Base-by-base conservation (phyloP, 768 basidiomycete species). In the Lanmaoa pseudosensibilis region DNA sequence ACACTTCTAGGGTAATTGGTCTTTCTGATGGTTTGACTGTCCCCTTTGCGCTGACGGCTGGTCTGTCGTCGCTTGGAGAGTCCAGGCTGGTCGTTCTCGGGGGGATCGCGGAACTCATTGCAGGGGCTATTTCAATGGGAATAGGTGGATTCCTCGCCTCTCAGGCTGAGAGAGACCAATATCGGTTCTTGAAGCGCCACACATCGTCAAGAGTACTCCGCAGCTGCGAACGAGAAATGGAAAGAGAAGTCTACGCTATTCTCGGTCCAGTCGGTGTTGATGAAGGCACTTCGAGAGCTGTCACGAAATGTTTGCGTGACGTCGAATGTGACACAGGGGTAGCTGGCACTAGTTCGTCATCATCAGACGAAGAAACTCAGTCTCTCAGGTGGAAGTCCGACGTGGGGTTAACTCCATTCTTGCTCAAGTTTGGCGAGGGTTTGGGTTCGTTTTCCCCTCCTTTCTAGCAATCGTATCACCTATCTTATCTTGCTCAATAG, bases 121-220 rank as follows among this genome's bases (percentile, higher is more conserved):
- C 95, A 2, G 97, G 97, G 7, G 92, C 95, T 13, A 91, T 98
- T 45, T 94, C 91, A 2, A 99, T 99, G 96, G 97, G 97, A 58
- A 90, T 99, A 39, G 97, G 97, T 51, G 96, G 96, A 19, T 98
- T 96, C 81, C 87, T 99, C 47, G 94, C 94, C 3, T 94, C 95
- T 1, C 92, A 99, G 73, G 89, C 96, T 32, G 97, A 99, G 73
- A 87, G 94, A 45, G 96, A 98, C 70, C 90, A 97, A 73, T 95
- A 88, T 70, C 89, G 86, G 45, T 97, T 90, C 74, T 83, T 89
- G 32, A 83, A 79, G 30, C 79, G 82, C 38, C 82, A 86, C 58
- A 95, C 92, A 11, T 78, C 86, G 41, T 81, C 86, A 18, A 87
- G 95, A 32, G 94, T 98, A n/a, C 70, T 81, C 3, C 86, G 92